Evolutionary conservation across 306 rosid genomes (phyloP), one percentile per base, ranked within the genome.

Genomic region (Glycine tomentella): DNA sequence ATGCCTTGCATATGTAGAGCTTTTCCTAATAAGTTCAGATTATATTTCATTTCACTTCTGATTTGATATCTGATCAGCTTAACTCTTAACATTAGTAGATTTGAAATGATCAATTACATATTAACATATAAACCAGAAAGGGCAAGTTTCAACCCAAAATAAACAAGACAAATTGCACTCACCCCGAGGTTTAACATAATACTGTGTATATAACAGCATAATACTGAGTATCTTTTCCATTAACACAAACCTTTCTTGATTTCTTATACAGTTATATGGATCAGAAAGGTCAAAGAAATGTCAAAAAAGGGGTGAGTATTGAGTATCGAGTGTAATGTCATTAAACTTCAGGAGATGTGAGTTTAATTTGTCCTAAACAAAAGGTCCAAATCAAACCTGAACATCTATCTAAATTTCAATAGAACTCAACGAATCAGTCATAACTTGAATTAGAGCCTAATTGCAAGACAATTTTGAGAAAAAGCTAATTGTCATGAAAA

Each of bases 341-440:
- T 36, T 34, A 7, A 64, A 36, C 11, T 7, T 36, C 0, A 7
- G 8, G 49, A 6, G 20, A 12, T 46, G 2, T 63, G 46, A 12
- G 10, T 3, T 3, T 62, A 63, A 13, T 63, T 63, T 34, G 45
- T 36, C 48, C 17, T 48, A 65, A 73, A 36, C 7, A 17, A 9
- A 17, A 9, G 9, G 55, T 31, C 74, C 13, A 8, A 62, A 61
- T 25, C 10, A 55, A 66, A 71, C 48, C 46, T 61, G 31, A 75
- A 62, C 62, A 25, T 34, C 9, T 7, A 36, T 69, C 69, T 38
- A 74, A 40, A 25, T 25, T 25, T 25, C 2, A 25, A 49, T 3
- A 66, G 66, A 84, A 69, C 67, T 73, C 36, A 48, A 53, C 31
- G 31, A 25, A 25, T 63, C 9, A 56, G 17, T 72, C 74, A 72